phyloP scores from a whole-genome alignment of 73 alveolate species.

The Stentor roeselii region DNA sequence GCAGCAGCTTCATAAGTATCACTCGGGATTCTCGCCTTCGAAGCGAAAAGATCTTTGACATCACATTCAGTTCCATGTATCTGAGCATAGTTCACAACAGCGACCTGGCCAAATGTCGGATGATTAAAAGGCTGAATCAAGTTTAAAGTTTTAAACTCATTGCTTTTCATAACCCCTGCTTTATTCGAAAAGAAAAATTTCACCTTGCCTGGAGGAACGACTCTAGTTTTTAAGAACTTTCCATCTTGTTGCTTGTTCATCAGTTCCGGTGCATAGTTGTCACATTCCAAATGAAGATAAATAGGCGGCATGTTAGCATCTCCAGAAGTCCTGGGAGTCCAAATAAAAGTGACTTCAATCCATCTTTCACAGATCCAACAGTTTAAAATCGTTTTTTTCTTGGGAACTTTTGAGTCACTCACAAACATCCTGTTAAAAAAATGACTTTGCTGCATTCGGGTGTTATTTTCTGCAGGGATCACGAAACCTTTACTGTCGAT shows the following conservation, averaged over 20 bases:
- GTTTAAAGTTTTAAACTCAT: not conserved
- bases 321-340: conserved; percentile 27
- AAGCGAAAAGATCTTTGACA: not conserved
- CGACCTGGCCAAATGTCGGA: too few species aligned
- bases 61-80: not conserved
- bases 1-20: not conserved
- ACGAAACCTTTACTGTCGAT: conserved; percentile 77
- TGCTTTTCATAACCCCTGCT: not conserved
- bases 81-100: not conserved
- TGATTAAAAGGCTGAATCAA: not conserved
- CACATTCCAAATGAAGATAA: conserved; percentile 23
- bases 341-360: conserved; percentile 18
- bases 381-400: not conserved
- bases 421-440: conserved; percentile 4
- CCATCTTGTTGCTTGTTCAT: conserved; percentile 17
- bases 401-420: not conserved
- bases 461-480: conserved; percentile 29
- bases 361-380: conserved; percentile 29
- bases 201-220: conserved; percentile 19
- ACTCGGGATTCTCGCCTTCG: conserved; percentile 2
- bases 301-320: conserved; percentile 15
- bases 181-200: not conserved
- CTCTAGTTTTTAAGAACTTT: not conserved
- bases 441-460: not conserved
- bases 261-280: conserved; percentile 12